Evolutionary conservation across 2,329 filamentous ascomycete species (phyloP).

Genomic region (Xylariomycetidae sp.): DNA sequence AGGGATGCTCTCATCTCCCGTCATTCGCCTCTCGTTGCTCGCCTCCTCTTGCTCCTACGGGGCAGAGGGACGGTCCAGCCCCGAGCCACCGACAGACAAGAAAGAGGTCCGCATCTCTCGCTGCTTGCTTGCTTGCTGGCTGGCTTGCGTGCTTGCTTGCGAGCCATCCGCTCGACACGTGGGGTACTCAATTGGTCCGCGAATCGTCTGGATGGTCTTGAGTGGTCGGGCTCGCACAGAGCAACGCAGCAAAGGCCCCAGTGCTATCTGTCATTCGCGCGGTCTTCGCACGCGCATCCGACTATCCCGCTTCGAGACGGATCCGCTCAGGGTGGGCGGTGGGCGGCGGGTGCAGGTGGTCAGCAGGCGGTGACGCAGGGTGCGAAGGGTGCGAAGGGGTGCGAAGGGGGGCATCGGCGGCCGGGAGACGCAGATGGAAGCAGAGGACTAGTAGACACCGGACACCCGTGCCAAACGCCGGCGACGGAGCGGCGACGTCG

Average conservation of each 20-base stretch:
- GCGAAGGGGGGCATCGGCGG: constrained; percentile 3
- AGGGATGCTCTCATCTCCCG: too few species aligned
- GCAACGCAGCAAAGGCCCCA: constrained; percentile 12
- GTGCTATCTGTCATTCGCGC: not conserved
- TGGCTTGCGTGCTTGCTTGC: too few species aligned
- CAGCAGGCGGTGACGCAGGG: not conserved
- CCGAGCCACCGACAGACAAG: too few species aligned
- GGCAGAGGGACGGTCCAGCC: too few species aligned
- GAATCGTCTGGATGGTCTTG: not conserved
- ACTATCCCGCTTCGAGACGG: too few species aligned
- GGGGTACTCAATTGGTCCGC: constrained; percentile 20
- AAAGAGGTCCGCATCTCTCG: too few species aligned
- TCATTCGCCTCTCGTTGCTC: too few species aligned
- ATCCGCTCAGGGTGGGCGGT: too few species aligned
- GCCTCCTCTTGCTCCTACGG: too few species aligned
- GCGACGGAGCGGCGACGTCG: constrained; percentile 13
- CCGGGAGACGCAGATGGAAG: constrained; percentile 4
- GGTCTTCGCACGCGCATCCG: constrained; percentile 6
- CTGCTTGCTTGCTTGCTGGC: too few species aligned
- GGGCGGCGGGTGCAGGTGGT: too few species aligned
- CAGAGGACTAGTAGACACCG: constrained; percentile 1
- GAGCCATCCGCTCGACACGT: constrained; percentile 15
- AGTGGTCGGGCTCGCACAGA: too few species aligned
- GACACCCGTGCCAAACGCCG: constrained; percentile 1
- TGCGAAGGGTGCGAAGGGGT: not conserved